A percentile compares a stretch with the other conserved stretches of the same genome.
phyloP scores from a whole-genome alignment of 2,329 filamentous ascomycete species.

The Trichophyton benhamiae region DNA sequence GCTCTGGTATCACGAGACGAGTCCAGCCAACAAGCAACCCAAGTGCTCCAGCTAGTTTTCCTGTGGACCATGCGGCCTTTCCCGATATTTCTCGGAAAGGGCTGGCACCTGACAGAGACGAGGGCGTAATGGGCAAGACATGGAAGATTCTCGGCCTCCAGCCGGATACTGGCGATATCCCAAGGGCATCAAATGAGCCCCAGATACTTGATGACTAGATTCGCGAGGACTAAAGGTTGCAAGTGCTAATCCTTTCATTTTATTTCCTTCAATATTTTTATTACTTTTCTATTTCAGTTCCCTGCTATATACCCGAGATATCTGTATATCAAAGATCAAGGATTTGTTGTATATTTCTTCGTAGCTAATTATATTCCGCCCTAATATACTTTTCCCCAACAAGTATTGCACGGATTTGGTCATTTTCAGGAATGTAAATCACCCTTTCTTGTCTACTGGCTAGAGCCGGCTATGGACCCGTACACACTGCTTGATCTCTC shows the following conservation, averaged over 20 bases:
- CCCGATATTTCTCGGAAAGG: slow-evolving; percentile 6
- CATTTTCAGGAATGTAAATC: neutral
- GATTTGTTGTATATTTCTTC: neutral
- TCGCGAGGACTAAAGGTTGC: neutral
- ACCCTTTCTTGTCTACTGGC: neutral
- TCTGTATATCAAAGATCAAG: neutral
- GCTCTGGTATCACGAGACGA: too few species aligned
- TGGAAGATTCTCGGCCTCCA: slow-evolving; percentile 32
- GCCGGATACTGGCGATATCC: slow-evolving; percentile 11
- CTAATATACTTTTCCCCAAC: neutral
- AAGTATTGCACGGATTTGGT: neutral
- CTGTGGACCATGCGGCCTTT: neutral
- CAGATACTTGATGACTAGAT: neutral
- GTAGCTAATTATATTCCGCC: neutral
- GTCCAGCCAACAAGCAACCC: neutral
- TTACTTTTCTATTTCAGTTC: neutral
- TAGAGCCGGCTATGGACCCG: neutral
- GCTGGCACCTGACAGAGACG: slow-evolving; percentile 13
- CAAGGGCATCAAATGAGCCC: neutral
- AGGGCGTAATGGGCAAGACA: slow-evolving; percentile 30
- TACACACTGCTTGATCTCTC: neutral
- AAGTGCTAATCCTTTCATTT: neutral
- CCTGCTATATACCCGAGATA: neutral
- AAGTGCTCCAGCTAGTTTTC: neutral
- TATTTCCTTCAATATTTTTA: neutral